Base-by-base conservation (phyloP, 768 basidiomycete species). In the Lyophyllum shimeji region DNA sequence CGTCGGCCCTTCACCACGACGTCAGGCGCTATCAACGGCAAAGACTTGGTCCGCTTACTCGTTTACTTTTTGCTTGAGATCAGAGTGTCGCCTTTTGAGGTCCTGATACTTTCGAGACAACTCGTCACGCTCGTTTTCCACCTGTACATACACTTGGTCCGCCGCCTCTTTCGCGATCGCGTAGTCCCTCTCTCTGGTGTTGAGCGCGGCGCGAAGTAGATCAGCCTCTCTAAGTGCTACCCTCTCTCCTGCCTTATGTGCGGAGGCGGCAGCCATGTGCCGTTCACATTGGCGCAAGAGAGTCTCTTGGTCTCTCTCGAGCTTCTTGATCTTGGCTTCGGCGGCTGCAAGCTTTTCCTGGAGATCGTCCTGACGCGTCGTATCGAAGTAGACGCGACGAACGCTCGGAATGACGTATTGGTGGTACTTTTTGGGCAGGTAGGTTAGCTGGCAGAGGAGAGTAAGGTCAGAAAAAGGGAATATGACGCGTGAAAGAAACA, bases 331-430 rank as follows among this genome's bases (percentile, higher is more conserved):
- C 25, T 74, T 76, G 17, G 60, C 65, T 27, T 78, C 75, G 21
- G 80, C 69, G 15, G 59, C 48, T 1, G 69, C 65, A 11, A 80
- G 66, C 50, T 77, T 70, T 20, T 67, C 69, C 39, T 72, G 57
- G 3, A 72, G 59, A 24, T 49, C 60, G 21, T 61, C 60, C 40
- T 63, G 50, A 20, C 56, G 59, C n/a, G 67, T 47, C 21, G 61
- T 45, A 60, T 80, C 78, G 51, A 82, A 57, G 61, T 79, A 83
- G n/a, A 84, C 71, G 57, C 81, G 77, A 54, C 82, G 76, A 15
- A 83, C 67, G 46, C 70, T 68, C 6, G 79, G 75, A 3, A 74
- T 44, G 31, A 83, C 68, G 61, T 75, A 82, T 39, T 70, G 68
- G 63, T 81, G 80, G 60, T 80, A 80, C 64, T 78, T 79, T 57